These are phyloP conservation scores for Echites panduratus DNA, from an alignment of 257 asterid genomes.

Conservation along the genomic window DNA sequence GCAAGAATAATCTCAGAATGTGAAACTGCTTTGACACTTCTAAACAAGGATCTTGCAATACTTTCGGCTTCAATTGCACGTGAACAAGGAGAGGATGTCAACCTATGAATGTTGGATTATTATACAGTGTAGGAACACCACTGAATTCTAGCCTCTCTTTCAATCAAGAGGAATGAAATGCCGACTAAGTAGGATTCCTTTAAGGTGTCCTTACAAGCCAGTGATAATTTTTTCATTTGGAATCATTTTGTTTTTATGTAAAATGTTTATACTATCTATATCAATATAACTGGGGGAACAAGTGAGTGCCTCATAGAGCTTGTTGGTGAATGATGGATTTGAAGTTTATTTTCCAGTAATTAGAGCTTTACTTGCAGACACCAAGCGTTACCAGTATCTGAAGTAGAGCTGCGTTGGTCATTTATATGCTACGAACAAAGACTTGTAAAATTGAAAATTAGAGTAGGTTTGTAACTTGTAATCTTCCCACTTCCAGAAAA, in stretches of 20 bases:
- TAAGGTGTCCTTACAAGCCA: not conserved
- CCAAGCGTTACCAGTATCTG: not conserved
- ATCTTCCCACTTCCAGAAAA: not conserved
- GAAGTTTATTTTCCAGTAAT: not conserved
- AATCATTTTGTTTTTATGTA: not conserved
- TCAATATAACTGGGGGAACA: not conserved
- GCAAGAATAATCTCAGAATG: constrained; percentile 88
- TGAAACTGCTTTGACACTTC: constrained; percentile 73
- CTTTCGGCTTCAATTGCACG: constrained; percentile 94
- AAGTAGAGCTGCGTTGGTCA: too few relatives aligned
- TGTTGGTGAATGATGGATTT: constrained; percentile 1
- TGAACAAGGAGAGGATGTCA: constrained; percentile 55
- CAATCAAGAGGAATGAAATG: constrained; percentile 3
- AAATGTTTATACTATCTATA: not conserved
- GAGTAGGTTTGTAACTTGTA: too few relatives aligned
- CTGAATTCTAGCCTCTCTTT: not conserved
- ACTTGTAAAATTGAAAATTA: too few relatives aligned
- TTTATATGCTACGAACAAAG: too few relatives aligned
- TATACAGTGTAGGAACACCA: not conserved
- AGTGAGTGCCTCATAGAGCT: not conserved
- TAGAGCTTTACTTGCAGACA: not conserved
- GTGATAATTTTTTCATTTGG: constrained; percentile 5
- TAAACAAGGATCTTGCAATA: constrained; percentile 84
- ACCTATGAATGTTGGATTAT: constrained; percentile 22
- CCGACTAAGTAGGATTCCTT: not conserved